Evolutionary conservation across 2,329 filamentous ascomycete species (phyloP), one percentile per base, ranked within the genome.

Genomic region (Waltergamsia citrina): DNA sequence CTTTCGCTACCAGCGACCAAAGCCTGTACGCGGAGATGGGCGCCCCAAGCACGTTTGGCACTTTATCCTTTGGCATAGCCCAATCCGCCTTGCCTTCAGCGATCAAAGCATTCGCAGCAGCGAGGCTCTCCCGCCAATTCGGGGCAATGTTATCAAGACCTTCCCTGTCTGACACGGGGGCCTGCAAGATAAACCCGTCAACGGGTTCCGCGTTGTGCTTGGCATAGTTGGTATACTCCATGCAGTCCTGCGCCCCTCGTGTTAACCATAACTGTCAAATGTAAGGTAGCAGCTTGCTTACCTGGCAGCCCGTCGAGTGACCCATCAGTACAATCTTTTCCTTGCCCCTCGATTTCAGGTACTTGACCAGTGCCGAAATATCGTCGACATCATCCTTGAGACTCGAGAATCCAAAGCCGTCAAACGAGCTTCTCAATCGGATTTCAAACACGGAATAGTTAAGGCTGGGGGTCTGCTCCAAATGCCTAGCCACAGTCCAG

Each of bases 151-250:
- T 49, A 3, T 56, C 56, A 9, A 82, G 48, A 0, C 69, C 72
- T 51, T 93, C 81, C 20, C 85, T 69, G 53, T 94, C 86, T 2
- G 77, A 85, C 4, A 88, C 78, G 0, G 84, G 78, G 0, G 81
- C 85, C 53, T 94, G 87, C 35, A 94, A 60, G 29, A 94, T 81
- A 32, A 78, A 78, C 23, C 81, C 87, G 39, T 92, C 75, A 2
- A 94, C 60, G 0, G 74, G 70, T 10, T 71, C 59, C 26, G 57
- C 55, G 6, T 48, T 47, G 23, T 63, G 46, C 41, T 62, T 62
- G 32, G 51, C 50, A 17, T 61, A 60, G 34, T 63, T 53, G 15
- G 59, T 59, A 36, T 76, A 77, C 42, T 69, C 67, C 53, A 75
- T 67, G 40, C 66, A 72, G 44, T 76, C 72, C 69, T 76, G 30